phyloP scores from a whole-genome alignment of 306 rosid genomes.

The Glycine latifolia region DNA sequence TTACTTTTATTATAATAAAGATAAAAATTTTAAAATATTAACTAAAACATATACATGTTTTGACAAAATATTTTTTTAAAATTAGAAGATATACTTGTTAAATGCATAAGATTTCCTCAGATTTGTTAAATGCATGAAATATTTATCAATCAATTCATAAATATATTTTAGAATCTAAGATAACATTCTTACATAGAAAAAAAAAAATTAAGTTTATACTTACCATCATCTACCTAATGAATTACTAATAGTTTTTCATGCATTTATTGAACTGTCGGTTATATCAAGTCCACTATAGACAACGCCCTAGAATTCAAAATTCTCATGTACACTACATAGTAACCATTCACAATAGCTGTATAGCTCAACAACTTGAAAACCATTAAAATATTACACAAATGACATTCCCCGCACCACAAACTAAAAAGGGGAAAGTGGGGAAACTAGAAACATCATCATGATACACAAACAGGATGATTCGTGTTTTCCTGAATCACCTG shows the following conservation, averaged over 20 bases:
- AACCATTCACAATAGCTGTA: slow-evolving; percentile 21
- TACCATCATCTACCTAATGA: background rate
- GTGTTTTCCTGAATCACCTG: slow-evolving; percentile 37
- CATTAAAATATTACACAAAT: slow-evolving; percentile 40
- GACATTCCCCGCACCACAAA: slow-evolving; percentile 43
- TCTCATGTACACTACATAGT: background rate
- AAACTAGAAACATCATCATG: slow-evolving; percentile 33
- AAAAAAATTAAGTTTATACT: too few relatives aligned
- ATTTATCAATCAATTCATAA: too few relatives aligned
- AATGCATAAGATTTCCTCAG: too few relatives aligned
- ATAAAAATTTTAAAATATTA: too few relatives aligned
- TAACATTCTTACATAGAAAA: too few relatives aligned
- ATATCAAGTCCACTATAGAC: background rate
- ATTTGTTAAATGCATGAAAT: too few relatives aligned
- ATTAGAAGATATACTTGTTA: too few relatives aligned
- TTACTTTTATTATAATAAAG: too few relatives aligned
- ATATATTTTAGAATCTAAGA: too few relatives aligned
- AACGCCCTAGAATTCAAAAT: background rate
- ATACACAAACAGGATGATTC: slow-evolving; percentile 45
- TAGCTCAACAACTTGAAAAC: slow-evolving; percentile 39
- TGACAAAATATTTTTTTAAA: too few relatives aligned
- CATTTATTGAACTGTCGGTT: background rate
- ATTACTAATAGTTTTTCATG: background rate
- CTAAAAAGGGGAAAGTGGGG: slow-evolving; percentile 25
- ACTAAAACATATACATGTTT: too few relatives aligned